Evolutionary conservation across 2,329 filamentous ascomycete species (phyloP), one percentile per base, ranked within the genome.

Genomic region (Pseudogymnoascus sp.): DNA sequence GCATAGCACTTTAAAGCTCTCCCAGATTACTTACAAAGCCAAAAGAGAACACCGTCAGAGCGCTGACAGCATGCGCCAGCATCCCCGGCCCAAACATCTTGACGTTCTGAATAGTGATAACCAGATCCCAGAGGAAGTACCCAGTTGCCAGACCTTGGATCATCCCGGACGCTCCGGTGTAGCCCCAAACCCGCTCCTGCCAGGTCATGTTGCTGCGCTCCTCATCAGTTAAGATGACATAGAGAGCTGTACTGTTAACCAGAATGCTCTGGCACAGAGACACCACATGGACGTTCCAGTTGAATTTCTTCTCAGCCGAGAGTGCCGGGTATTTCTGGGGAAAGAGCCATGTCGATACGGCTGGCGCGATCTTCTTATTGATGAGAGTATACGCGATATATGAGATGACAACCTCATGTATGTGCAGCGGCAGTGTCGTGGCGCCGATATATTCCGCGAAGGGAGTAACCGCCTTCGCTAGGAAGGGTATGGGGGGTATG

Each of bases 201-300:
- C 82, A 85, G 70, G 84, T 78, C 84, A 91, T 90, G 56, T 77
- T 77, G 68, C 76, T 78, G 65, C 90, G 82, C 74, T 92, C 89
- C 41, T 86, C 78, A 74, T 95, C 90, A 43, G 73, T 76, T 62
- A 79, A 80, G 76, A 92, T 89, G 63, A 90, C 83, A 82, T 86
- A 93, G 14, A 95, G 76, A n/a, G 89, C 89, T 33, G 93, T 77
- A 59, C 69, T 73, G 74, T 88, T 91, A 77, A 96, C 90, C 62
- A 91, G 76, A 33, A 81, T 78, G 73, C 86, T 88, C 80, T 96
- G 91, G 63, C 90, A 80, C 68, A 95, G 82, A n/a, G 89, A 92
- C 33, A 95, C 90, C 62, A 93, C 87, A 73, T 93, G 91, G 24
- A 91, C 88, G 74, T 96, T 86, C 91, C 91, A 95, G 79, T 89